Percentiles rank a stretch among this genome's conserved stretches.
These are phyloP conservation scores for Dioscorea cayenensis DNA, from an alignment of 116 monocot species.

Conservation along the genomic window DNA sequence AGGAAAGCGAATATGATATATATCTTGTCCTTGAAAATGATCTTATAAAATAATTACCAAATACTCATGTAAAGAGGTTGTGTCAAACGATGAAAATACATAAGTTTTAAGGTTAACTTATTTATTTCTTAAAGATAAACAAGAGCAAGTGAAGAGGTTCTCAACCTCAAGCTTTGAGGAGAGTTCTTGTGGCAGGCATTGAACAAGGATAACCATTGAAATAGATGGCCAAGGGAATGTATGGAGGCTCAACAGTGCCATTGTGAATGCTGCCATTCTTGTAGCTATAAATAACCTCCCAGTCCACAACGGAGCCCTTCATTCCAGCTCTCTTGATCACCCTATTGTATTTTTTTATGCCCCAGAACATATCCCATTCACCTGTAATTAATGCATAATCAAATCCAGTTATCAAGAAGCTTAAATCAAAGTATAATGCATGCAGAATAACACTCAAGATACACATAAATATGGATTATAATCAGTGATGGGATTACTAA, in stretches of 20 bases:
- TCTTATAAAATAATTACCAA: no score
- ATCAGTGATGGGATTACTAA: no score
- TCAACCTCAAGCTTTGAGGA: background rate
- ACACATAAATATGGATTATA: no score
- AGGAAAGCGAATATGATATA: no score
- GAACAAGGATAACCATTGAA: background rate
- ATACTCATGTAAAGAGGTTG: no score
- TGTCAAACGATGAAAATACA: no score
- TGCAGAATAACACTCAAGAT: no score
- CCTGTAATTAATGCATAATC: background rate
- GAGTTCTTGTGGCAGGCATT: background rate
- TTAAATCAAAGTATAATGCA: no score
- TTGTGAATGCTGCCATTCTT: background rate
- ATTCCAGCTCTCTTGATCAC: background rate
- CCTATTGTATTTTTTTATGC: background rate
- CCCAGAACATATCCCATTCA: background rate
- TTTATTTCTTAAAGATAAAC: no score
- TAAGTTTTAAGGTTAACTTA: no score
- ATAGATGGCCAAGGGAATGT: background rate
- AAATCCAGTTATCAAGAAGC: background rate
- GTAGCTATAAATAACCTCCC: background rate
- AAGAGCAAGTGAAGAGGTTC: no score
- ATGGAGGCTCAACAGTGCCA: background rate
- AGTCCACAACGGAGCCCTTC: background rate
- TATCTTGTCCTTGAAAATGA: no score